phyloP scores from a whole-genome alignment of 2,329 filamentous ascomycete species.

The Aspergillus vadensis region DNA sequence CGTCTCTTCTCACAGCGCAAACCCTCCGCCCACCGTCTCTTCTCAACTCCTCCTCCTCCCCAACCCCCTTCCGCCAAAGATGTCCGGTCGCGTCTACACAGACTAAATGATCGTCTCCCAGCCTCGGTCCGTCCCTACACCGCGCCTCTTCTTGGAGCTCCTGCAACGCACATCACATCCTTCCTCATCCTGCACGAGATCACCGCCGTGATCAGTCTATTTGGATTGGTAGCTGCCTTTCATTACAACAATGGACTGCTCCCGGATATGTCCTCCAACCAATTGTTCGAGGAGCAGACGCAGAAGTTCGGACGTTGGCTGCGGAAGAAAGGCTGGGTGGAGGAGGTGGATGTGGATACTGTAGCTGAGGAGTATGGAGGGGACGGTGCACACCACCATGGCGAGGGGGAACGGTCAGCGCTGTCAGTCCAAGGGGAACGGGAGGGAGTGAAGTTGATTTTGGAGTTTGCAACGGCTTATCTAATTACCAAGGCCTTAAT shows the following conservation, averaged over 20 bases:
- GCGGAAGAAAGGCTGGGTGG: conserved; percentile 76
- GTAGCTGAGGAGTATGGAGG: conserved; percentile 39
- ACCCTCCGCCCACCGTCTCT: conserved; percentile 23
- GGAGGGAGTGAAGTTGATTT: conserved; percentile 56
- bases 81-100: conserved; percentile 35
- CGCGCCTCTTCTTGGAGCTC: conserved; percentile 69
- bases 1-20: conserved; percentile 16
- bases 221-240: conserved; percentile 74
- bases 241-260: conserved; percentile 73
- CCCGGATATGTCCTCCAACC: conserved; percentile 53
- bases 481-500: conserved; percentile 84
- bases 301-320: conserved; percentile 77
- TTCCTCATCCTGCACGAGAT: conserved; percentile 92
- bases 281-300: conserved; percentile 61
- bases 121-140: conserved; percentile 69
- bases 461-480: conserved; percentile 83
- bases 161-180: conserved; percentile 77
- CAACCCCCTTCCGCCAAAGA: conserved; percentile 21
- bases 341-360: conserved; percentile 48
- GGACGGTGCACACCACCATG: background rate
- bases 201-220: conserved; percentile 78
- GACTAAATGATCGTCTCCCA: conserved; percentile 58
- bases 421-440: conserved; percentile 24
- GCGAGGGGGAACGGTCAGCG: background rate
- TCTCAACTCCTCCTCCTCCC: conserved; percentile 20